Conservation (phyloP, 1,284 basidiomycete species). For the Gomphus bonarii region DNA sequence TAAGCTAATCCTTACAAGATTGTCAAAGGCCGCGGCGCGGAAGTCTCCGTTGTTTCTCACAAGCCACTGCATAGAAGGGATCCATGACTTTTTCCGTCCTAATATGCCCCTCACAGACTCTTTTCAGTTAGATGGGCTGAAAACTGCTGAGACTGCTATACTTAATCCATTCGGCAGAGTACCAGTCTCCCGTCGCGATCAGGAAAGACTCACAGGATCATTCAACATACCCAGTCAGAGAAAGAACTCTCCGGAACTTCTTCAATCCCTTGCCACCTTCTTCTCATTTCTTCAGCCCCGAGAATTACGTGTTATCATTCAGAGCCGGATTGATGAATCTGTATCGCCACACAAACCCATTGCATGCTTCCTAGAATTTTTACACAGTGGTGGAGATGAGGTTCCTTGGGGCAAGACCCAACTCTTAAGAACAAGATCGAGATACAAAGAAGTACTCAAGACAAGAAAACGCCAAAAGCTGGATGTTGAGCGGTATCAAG, state of each 20-base stretch:
- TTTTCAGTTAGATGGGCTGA: not conserved
- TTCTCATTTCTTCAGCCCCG: not conserved
- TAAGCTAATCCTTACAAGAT: not conserved
- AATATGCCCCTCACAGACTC: not conserved
- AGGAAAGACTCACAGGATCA: not conserved
- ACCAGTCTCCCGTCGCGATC: not conserved
- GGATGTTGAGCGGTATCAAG: too few relatives aligned
- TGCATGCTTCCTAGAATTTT: conserved; percentile 1
- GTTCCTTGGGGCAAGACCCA: not conserved
- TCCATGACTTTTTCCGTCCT: conserved; percentile 1
- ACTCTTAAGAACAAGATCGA: not conserved
- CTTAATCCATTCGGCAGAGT: not conserved
- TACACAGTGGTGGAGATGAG: conserved; percentile 1
- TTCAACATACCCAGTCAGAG: not conserved
- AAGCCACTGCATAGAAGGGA: not conserved
- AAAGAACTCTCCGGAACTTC: not conserved
- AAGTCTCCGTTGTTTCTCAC: not conserved
- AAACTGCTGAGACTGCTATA: not conserved
- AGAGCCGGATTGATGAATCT: not conserved
- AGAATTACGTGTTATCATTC: not conserved
- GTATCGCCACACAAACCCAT: not conserved
- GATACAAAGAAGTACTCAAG: not conserved
- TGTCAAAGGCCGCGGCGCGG: not conserved
- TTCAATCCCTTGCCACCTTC: not conserved
- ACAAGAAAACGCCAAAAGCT: not conserved